A percentile compares a stretch with the other conserved stretches of the same genome.
These are phyloP conservation scores for Colletotrichum higginsianum DNA, from an alignment of 2,329 filamentous ascomycete genomes.

Conservation along the genomic window DNA sequence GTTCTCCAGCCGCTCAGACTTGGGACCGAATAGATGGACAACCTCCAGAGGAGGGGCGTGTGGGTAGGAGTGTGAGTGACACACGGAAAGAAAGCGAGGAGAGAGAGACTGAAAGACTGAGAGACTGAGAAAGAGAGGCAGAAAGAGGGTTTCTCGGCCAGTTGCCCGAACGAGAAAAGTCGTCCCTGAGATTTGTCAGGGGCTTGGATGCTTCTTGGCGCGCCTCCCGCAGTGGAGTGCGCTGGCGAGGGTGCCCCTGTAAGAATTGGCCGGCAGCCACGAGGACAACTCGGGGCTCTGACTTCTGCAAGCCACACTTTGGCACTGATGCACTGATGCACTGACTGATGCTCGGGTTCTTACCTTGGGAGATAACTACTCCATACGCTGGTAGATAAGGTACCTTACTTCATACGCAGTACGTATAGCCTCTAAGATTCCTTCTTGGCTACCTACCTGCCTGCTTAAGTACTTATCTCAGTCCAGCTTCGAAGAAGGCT, in stretches of 20 bases:
- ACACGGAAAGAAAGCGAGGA: not conserved
- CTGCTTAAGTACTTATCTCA: too few species aligned
- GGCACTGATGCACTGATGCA: too few species aligned
- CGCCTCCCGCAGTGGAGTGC: not conserved
- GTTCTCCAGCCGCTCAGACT: conserved; percentile 19
- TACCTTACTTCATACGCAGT: too few species aligned
- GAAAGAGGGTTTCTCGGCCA: not conserved
- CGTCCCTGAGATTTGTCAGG: conserved; percentile 31
- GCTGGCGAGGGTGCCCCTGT: conserved; percentile 14
- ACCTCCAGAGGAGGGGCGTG: not conserved
- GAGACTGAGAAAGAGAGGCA: not conserved
- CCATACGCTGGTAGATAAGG: too few species aligned
- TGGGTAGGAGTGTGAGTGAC: not conserved
- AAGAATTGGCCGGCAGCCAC: conserved; percentile 3
- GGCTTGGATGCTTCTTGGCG: conserved; percentile 29
- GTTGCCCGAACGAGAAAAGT: not conserved
- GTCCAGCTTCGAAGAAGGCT: not conserved
- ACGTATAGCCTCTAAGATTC: too few species aligned
- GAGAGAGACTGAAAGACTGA: not conserved
- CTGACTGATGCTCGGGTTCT: too few species aligned
- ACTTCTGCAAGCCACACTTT: too few species aligned
- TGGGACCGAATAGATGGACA: not conserved
- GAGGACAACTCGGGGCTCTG: not conserved
- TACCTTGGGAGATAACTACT: too few species aligned
- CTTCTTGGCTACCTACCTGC: too few species aligned